These are phyloP conservation scores for Dicorynia guianensis DNA, from an alignment of 306 rosid species.

Conservation along the genomic window DNA sequence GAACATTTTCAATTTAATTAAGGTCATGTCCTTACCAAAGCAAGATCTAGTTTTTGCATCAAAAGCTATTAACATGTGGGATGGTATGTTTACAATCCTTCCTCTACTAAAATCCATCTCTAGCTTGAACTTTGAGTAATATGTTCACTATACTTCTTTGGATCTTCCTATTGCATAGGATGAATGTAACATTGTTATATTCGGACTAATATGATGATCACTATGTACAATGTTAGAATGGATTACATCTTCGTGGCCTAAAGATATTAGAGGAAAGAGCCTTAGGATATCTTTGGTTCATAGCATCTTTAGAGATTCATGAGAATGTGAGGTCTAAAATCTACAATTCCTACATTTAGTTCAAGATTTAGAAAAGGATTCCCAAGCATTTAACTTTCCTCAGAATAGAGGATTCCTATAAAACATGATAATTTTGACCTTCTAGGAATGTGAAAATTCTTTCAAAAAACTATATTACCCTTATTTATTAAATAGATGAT, in stretches of 20 bases:
- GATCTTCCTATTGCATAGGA: neutral
- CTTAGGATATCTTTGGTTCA: too few species aligned
- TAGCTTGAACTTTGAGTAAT: neutral
- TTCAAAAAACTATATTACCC: too few species aligned
- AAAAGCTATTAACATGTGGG: constrained; percentile 43
- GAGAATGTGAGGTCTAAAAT: too few species aligned
- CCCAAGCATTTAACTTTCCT: too few species aligned
- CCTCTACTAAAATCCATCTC: neutral
- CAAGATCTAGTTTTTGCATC: constrained; percentile 48
- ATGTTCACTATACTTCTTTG: neutral
- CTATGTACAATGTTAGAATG: neutral
- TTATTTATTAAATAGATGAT: too few species aligned
- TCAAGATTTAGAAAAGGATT: too few species aligned
- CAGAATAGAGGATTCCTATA: too few species aligned
- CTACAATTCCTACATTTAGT: too few species aligned
- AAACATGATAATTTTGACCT: too few species aligned
- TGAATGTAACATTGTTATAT: neutral
- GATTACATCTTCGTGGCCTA: constrained; percentile 23
- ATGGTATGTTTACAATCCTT: neutral
- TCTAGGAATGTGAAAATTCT: too few species aligned
- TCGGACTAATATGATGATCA: neutral
- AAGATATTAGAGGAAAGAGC: constrained; percentile 48
- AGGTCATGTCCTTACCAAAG: constrained; percentile 44
- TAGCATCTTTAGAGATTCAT: too few species aligned
- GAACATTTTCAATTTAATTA: neutral